Percentiles rank a stretch among this genome's conserved stretches.
Evolutionary conservation across 2,329 filamentous ascomycete genomes (phyloP).

Genomic region (Exophiala oligosperma): DNA sequence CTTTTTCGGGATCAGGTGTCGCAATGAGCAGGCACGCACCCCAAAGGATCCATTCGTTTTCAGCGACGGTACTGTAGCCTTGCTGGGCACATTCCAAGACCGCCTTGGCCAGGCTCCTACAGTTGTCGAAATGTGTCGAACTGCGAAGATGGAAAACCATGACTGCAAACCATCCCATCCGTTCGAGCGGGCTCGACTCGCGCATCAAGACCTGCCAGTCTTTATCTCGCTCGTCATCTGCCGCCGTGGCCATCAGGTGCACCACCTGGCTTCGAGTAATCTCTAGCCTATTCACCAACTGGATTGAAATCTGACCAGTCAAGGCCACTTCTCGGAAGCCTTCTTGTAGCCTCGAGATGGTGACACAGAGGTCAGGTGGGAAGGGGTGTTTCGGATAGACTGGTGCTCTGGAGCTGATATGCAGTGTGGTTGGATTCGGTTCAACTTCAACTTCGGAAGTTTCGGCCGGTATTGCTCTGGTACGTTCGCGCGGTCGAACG

Average conservation of each 20-base stretch:
- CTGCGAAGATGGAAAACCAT: slow-evolving; percentile 17
- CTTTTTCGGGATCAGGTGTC: slow-evolving; percentile 11
- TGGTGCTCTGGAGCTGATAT: slow-evolving; percentile 14
- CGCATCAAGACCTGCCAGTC: slow-evolving; percentile 5
- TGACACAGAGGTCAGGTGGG: slow-evolving; percentile 12
- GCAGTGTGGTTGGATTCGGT: slow-evolving; percentile 34
- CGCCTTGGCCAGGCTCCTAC: slow-evolving; percentile 9
- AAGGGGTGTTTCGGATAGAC: slow-evolving; percentile 39
- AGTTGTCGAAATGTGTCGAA: slow-evolving; percentile 10
- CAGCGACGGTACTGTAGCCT: slow-evolving; percentile 1
- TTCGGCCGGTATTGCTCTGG: no score
- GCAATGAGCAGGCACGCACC: slow-evolving; percentile 12
- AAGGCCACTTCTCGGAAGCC: slow-evolving; percentile 24
- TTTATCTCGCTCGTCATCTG: slow-evolving; percentile 6
- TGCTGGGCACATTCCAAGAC: slow-evolving; percentile 13
- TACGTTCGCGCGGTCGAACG: no score
- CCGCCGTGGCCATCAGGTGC: slow-evolving; percentile 14
- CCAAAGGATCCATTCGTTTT: slow-evolving; percentile 18
- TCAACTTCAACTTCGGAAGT: slow-evolving; percentile 36
- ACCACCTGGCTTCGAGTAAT: slow-evolving; percentile 20
- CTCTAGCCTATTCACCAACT: slow-evolving; percentile 13
- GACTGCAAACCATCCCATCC: slow-evolving; percentile 14
- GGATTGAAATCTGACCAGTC: slow-evolving; percentile 15
- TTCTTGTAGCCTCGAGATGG: slow-evolving; percentile 15
- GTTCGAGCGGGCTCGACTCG: slow-evolving; percentile 12